phyloP scores from a whole-genome alignment of 306 rosid genomes.

The Acacia crassicarpa region DNA sequence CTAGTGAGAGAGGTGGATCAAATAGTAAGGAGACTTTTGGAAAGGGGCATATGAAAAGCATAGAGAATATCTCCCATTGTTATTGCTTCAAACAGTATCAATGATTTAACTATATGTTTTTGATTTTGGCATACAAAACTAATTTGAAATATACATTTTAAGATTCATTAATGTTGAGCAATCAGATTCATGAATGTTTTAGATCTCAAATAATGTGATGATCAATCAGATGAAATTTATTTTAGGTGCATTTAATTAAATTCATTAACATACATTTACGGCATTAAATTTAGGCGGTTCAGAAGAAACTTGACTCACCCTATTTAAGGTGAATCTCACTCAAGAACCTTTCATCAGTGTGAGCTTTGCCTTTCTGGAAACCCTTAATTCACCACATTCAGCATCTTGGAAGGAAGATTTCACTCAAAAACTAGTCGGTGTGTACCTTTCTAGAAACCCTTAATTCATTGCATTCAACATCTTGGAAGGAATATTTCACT shows the following conservation, averaged over 20 bases:
- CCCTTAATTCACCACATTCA: background rate
- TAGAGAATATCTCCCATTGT: too few species aligned
- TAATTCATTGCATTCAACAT: background rate
- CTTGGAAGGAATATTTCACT: background rate
- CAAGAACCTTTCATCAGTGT: too few species aligned
- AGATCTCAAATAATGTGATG: background rate
- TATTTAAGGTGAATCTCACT: background rate
- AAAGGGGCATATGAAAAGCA: too few species aligned
- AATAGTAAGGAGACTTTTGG: too few species aligned
- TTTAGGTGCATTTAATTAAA: background rate
- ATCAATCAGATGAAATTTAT: background rate
- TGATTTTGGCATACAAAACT: background rate
- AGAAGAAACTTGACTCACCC: background rate
- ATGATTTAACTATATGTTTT: too few species aligned
- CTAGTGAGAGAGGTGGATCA: too few species aligned
- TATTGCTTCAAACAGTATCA: too few species aligned
- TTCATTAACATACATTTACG: background rate
- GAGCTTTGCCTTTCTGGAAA: too few species aligned
- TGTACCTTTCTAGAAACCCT: background rate
- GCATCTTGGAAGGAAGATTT: background rate
- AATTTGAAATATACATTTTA: background rate
- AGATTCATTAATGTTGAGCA: background rate
- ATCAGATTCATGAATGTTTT: background rate
- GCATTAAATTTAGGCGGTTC: background rate
- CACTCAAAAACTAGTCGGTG: background rate